Evolutionary conservation across 805 yeast genomes (phyloP).

Genomic region (Candida pini): DNA sequence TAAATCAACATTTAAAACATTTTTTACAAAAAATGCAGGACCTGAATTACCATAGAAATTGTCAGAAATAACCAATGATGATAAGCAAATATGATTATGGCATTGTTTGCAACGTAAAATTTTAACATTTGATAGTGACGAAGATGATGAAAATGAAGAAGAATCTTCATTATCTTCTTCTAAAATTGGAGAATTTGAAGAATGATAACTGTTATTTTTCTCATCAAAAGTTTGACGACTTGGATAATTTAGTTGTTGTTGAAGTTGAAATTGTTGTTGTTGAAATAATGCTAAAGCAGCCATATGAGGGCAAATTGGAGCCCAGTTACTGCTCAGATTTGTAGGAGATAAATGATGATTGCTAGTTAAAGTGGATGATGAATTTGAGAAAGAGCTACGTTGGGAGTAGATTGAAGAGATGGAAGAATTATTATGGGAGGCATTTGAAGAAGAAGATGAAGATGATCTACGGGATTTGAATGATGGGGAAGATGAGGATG

Average conservation of each 20-base stretch:
- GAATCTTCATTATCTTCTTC: no score
- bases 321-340: no score
- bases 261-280: background rate
- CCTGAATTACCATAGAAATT: conserved; percentile 31
- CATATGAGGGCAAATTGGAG: background rate
- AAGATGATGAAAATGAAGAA: conserved; percentile 1
- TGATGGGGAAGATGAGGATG: background rate
- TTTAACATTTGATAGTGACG: conserved; percentile 1
- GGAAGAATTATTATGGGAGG: background rate
- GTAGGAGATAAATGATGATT: background rate
- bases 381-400: background rate
- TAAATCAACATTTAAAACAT: conserved; percentile 24
- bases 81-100: conserved; percentile 29
- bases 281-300: background rate
- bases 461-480: background rate
- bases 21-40: conserved; percentile 27
- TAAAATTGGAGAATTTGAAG: no score
- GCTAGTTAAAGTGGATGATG: background rate
- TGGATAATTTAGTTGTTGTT: no score
- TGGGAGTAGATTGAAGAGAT: background rate
- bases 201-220: no score
- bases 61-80: conserved; percentile 25
- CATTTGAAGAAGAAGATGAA: background rate
- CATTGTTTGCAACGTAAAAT: conserved; percentile 28
- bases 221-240: no score